These are phyloP conservation scores for Phytopythium cucurbitacearum DNA, from an alignment of 352 stramenopile species.

Conservation along the genomic window DNA sequence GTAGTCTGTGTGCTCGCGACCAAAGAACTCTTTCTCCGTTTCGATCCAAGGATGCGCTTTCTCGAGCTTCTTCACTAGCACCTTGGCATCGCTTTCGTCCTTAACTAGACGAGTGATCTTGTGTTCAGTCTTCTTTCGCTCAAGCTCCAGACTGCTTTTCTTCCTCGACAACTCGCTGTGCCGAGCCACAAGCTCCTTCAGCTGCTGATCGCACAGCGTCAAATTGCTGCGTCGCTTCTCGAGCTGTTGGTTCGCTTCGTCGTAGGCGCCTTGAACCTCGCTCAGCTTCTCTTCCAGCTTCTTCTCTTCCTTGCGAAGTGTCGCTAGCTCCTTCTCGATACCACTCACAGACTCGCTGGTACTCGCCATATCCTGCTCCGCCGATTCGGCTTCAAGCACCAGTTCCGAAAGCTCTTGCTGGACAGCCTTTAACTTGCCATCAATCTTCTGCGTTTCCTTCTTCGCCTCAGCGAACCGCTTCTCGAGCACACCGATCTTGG, in stretches of 20 bases:
- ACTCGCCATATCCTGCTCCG: conserved; percentile 56
- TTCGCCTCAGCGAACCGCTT: conserved; percentile 72
- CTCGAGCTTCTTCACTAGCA: conserved; percentile 89
- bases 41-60: conserved; percentile 97
- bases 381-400: conserved; percentile 68
- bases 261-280: conserved; percentile 59
- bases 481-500: conserved; percentile 76
- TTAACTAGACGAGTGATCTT: conserved; percentile 92
- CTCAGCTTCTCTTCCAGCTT: conserved; percentile 66
- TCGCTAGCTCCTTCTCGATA: conserved; percentile 59
- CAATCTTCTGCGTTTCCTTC: conserved; percentile 66
- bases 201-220: conserved; percentile 87
- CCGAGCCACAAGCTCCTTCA: conserved; percentile 86
- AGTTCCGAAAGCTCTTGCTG: conserved; percentile 75
- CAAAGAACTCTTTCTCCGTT: conserved; percentile 96
- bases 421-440: conserved; percentile 44
- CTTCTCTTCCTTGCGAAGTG: conserved; percentile 60
- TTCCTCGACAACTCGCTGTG: conserved; percentile 81
- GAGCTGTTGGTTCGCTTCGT: conserved; percentile 56
- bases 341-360: conserved; percentile 42
- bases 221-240: conserved; percentile 67
- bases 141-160: conserved; percentile 87
- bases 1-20: conserved; percentile 95
- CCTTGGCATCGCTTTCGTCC: conserved; percentile 88
- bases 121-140: conserved; percentile 94